These are phyloP conservation scores for Acrocalymma vagum DNA, from an alignment of 2,329 filamentous ascomycete species.

Conservation along the genomic window DNA sequence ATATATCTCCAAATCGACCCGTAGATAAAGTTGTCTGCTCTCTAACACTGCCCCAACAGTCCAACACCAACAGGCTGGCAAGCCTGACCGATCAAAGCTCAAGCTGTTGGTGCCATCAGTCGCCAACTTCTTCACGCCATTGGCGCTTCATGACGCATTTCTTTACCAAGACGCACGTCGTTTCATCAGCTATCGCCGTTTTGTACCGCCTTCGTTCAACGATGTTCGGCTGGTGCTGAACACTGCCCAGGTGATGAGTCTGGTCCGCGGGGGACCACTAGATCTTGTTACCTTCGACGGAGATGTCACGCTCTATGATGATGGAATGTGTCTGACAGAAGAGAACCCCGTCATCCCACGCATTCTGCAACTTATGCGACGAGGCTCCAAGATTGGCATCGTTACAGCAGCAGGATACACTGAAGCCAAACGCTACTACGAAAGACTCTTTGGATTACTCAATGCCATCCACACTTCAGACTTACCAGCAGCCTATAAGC, in stretches of 20 bases:
- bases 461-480: slow-evolving; percentile 75
- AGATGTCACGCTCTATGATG: slow-evolving; percentile 89
- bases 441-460: slow-evolving; percentile 84
- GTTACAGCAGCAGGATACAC: slow-evolving; percentile 97
- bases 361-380: slow-evolving; percentile 74
- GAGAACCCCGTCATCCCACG: slow-evolving; percentile 79
- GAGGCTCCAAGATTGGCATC: slow-evolving; percentile 87
- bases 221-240: slow-evolving; percentile 93
- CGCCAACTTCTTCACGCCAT: slow-evolving; percentile 90
- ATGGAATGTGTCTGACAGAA: slow-evolving; percentile 80
- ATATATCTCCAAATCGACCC: neutral
- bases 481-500: slow-evolving; percentile 72
- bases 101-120: slow-evolving; percentile 90
- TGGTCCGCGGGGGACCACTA: slow-evolving; percentile 76
- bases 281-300: slow-evolving; percentile 96
- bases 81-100: slow-evolving; percentile 82
- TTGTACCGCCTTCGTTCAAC: slow-evolving; percentile 97
- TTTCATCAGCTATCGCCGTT: slow-evolving; percentile 88
- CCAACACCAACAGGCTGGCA: slow-evolving; percentile 71
- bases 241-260: slow-evolving; percentile 90
- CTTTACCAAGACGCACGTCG: slow-evolving; percentile 86
- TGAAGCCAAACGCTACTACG: slow-evolving; percentile 85
- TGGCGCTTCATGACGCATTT: slow-evolving; percentile 90
- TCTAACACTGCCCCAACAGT: slow-evolving; percentile 61
- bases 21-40: slow-evolving; percentile 8